A percentile compares a stretch with the other conserved stretches of the same genome.
Evolutionary conservation across 106 monocot species (phyloP).

Genomic region (Phalaenopsis aphrodite): DNA sequence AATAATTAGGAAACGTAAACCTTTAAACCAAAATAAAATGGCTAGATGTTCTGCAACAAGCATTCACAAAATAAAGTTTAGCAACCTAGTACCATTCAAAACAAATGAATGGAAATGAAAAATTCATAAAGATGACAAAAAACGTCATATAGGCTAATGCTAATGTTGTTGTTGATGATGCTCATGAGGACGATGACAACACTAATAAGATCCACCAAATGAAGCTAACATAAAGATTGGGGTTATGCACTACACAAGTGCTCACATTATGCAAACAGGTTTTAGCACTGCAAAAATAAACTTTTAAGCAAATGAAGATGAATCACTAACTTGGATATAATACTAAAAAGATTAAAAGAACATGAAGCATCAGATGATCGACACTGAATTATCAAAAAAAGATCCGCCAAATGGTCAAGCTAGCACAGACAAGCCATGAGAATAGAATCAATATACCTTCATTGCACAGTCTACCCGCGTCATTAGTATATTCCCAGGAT

Average conservation of each 20-base stretch:
- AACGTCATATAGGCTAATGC: not conserved
- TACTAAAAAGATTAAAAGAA: not conserved
- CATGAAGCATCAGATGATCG: not conserved
- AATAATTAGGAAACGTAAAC: too few relatives aligned
- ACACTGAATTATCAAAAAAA: not conserved
- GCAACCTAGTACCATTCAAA: not conserved
- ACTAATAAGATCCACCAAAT: not conserved
- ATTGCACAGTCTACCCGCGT: conserved; percentile 83
- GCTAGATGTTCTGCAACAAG: too few relatives aligned
- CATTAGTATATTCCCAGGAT: conserved; percentile 88
- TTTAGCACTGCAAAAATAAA: not conserved
- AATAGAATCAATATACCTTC: conserved; percentile 44
- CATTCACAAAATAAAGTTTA: too few relatives aligned
- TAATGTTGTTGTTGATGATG: not conserved
- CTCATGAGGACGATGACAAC: not conserved
- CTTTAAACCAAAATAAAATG: too few relatives aligned
- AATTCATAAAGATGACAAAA: not conserved
- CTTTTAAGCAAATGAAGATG: not conserved
- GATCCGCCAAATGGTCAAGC: not conserved
- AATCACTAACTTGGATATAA: not conserved
- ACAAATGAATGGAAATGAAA: not conserved
- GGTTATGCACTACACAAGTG: not conserved
- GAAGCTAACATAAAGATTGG: not conserved
- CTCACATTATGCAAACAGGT: not conserved
- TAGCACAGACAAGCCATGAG: not conserved